Base-by-base conservation (phyloP, 352 stramenopile genomes). In the Pythium monospermum region DNA sequence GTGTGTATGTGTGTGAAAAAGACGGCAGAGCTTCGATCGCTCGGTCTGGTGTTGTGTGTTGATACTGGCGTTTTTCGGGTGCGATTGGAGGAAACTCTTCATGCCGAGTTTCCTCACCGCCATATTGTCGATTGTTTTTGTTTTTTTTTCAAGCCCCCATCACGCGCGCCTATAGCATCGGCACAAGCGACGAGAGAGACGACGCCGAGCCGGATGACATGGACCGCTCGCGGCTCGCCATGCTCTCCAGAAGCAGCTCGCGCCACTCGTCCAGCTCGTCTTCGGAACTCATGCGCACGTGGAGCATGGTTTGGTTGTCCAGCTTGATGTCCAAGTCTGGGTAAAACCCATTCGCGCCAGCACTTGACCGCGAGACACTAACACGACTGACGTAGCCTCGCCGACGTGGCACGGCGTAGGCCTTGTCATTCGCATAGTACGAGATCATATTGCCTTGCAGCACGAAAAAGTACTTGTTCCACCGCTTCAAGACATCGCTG, bases 391-490 rank as follows among this genome's bases (percentile, higher is more conserved):
- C 67, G 59, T 90, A 90, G 8, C 73, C 78, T 28, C 78, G 46
- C 31, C 76, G 75, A 6, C 70, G 56, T 6, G 78, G 78, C 43
- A 90, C 78, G 8, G 81, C 76, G 48, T 90, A 85, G n/a, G 78
- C 69, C 64, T 82, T 83, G 55, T 90, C 76, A 26, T 58, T 84
- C 15, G 76, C 62, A 55, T 90, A 87, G 55, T 87, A 90, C 47
- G 71, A 80, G 27, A 90, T 32, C 73, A 85, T 87, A 4, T 71
- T 68, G 25, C 70, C 78, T 50, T 90, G 76, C 4, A 87, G 43
- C 21, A 90, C 78, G 56, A 87, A 90, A 37, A 87, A 90, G 54
- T 87, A 85, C 13, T 68, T 62, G 33, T 77, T 73, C 78, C 75
- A 89, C 30, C 78, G 64, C 27, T 68, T 62, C 10, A 84, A 52